Base-by-base conservation (phyloP, 176 grass and related monocot species). In the Oropetium thomaeum region DNA sequence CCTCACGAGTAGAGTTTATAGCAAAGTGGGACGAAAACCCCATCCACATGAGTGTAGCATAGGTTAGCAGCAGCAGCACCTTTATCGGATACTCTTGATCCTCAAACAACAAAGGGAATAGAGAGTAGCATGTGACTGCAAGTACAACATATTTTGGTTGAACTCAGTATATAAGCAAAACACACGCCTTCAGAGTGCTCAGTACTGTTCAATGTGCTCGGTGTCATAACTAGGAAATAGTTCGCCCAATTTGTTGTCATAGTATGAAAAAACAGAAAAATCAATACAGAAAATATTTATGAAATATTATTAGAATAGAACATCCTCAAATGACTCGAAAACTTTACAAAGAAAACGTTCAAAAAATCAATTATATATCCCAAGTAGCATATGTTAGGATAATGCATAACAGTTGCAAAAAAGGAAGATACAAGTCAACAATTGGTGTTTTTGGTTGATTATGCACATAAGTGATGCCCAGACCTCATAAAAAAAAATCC, bases 51-150 rank as follows among this genome's bases (percentile, higher is more conserved):
- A 93, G 60, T 12, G 75, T 67, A 9, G 84, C 30, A 7, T 89
- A 87, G 55, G 88, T 79, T 64, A 75, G 62, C n/a, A 97, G 80
- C 43, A 97, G 58, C 59, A 93, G 58, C n/a, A 93, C 67, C 73
- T 91, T 97, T 80, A 91, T 85, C 7, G 68, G 81, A 65, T 93
- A 93, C 33, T 97, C 95, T 84, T 89, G 95, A 9, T 83, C 55
- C 68, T 93, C 91, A 84, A 91, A 97, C 40, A 97, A 45, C 49
- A 97, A 72, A 0, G 91, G 95, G 79, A 97, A 93, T 39, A 93
- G 52, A 27, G 91, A 97, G 71, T 93, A 97, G 68, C 88, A 97
- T 23, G 90, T 92, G 73, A 92, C 91, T 97, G 88, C 81, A 92
- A 77, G 78, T 7, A 83, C 5, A 73, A 28, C 42, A 45, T 75